Conservation (phyloP, 2,329 filamentous ascomycete species). For the Trichoderma oligosporum region DNA sequence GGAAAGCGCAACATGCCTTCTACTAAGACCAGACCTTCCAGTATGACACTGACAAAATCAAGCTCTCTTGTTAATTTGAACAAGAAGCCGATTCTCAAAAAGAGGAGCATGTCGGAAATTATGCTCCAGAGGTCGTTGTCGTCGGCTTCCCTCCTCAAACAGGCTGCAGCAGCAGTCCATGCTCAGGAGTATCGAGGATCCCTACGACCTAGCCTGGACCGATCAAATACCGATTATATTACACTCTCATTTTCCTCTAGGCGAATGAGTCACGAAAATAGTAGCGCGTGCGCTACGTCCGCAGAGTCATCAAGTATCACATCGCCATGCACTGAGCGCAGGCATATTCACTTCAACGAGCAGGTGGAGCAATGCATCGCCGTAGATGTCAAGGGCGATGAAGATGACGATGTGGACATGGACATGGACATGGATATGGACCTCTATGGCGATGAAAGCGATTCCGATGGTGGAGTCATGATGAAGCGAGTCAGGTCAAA, state of each 20-base stretch:
- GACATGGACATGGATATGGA: slow-evolving; percentile 54
- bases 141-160: slow-evolving; percentile 81
- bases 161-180: slow-evolving; percentile 80
- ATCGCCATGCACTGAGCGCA: slow-evolving; percentile 63
- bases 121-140: slow-evolving; percentile 89
- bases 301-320: slow-evolving; percentile 65
- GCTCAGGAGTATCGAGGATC: slow-evolving; percentile 64
- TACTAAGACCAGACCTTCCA: slow-evolving; percentile 40
- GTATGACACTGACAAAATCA: slow-evolving; percentile 47
- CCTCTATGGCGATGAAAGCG: slow-evolving; percentile 54
- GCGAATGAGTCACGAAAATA: slow-evolving; percentile 58
- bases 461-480: slow-evolving; percentile 76
- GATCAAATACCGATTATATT: slow-evolving; percentile 66
- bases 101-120: slow-evolving; percentile 91
- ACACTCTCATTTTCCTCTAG: slow-evolving; percentile 61
- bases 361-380: slow-evolving; percentile 95
- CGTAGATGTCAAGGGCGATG: slow-evolving; percentile 77
- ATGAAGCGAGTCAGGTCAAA: slow-evolving; percentile 66
- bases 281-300: slow-evolving; percentile 60
- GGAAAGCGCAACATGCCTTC: slow-evolving; percentile 55
- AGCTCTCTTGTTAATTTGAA: slow-evolving; percentile 61
- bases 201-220: slow-evolving; percentile 54
- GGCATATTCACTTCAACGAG: slow-evolving; percentile 94
- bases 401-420: slow-evolving; percentile 63
- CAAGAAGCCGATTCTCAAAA: slow-evolving; percentile 93